Evolutionary conservation across 805 yeast species (phyloP).

Genomic region (Brettanomyces custersianus): DNA sequence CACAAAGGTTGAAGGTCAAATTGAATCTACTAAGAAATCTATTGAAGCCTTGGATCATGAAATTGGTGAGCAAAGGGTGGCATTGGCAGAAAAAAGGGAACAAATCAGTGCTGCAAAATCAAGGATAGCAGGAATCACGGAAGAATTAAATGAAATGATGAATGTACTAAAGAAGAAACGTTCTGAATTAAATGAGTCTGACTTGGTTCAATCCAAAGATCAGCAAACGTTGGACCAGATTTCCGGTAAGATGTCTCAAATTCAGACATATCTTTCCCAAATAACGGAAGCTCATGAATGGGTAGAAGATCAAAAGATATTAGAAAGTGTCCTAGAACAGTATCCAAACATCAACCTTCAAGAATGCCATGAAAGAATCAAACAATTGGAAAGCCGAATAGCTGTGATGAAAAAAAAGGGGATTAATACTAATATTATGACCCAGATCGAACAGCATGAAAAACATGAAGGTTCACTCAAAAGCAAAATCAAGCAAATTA

Average conservation of each 20-base stretch:
- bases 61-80: constrained; percentile 19
- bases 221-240: constrained; percentile 38
- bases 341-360: constrained; percentile 55
- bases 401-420: constrained; percentile 63
- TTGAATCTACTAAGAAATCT: constrained; percentile 28
- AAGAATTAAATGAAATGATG: constrained; percentile 60
- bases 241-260: constrained; percentile 15
- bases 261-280: constrained; percentile 32
- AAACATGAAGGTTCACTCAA: constrained; percentile 73
- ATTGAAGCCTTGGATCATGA: constrained; percentile 17
- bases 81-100: constrained; percentile 21
- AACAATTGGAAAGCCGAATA: constrained; percentile 47
- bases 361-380: constrained; percentile 50
- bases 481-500: constrained; percentile 77
- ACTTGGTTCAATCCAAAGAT: constrained; percentile 45
- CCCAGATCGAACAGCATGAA: constrained; percentile 85
- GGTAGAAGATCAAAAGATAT: constrained; percentile 58
- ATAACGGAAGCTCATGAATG: constrained; percentile 46
- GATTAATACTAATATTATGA: constrained; percentile 81
- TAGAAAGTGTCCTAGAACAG: constrained; percentile 48
- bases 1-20: constrained; percentile 24
- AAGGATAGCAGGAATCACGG: constrained; percentile 59
- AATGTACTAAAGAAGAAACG: constrained; percentile 33
- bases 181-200: constrained; percentile 36
- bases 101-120: constrained; percentile 47